Conservation (phyloP, 768 basidiomycete species). For the Megacollybia marginata region DNA sequence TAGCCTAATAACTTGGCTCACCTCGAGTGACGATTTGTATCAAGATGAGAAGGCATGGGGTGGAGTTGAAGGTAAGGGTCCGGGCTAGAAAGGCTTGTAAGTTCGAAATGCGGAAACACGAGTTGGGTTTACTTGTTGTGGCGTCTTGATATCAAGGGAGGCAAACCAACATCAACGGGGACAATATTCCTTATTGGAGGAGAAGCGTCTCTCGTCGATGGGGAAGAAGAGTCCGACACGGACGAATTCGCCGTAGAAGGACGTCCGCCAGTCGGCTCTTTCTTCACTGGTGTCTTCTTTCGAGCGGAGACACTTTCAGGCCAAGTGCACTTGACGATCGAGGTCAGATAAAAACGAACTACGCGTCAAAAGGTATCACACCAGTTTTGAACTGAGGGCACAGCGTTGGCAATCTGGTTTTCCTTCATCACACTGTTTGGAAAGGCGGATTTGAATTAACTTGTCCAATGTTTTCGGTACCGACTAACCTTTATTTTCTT, state of each 20-base stretch:
- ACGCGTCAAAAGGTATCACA: slow-evolving; percentile 24
- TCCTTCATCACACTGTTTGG: slow-evolving; percentile 78
- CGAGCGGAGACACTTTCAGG: slow-evolving; percentile 75
- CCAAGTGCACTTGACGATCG: slow-evolving; percentile 5
- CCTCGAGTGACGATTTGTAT: slow-evolving; percentile 38
- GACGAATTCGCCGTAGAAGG: slow-evolving; percentile 76
- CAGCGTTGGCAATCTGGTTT: slow-evolving; percentile 87
- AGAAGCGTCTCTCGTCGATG: slow-evolving; percentile 60
- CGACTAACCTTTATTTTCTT: slow-evolving; percentile 86
- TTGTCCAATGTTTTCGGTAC: neutral
- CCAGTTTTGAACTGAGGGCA: slow-evolving; percentile 78
- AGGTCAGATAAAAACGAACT: neutral
- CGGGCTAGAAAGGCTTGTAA: slow-evolving; percentile 18
- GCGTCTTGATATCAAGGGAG: slow-evolving; percentile 34
- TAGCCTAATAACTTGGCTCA: slow-evolving; percentile 20
- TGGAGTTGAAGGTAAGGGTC: slow-evolving; percentile 39
- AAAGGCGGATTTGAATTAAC: too few species aligned
- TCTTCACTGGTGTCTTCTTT: slow-evolving; percentile 54
- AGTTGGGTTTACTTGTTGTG: slow-evolving; percentile 25
- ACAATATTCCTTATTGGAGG: slow-evolving; percentile 41
- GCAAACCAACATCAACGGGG: slow-evolving; percentile 20
- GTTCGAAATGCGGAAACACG: slow-evolving; percentile 7
- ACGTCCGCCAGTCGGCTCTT: slow-evolving; percentile 53
- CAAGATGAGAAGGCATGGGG: slow-evolving; percentile 35
- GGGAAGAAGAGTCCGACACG: slow-evolving; percentile 67